These are phyloP conservation scores for Grosmannia clavigera DNA, from an alignment of 2,329 filamentous ascomycete species.

Conservation along the genomic window DNA sequence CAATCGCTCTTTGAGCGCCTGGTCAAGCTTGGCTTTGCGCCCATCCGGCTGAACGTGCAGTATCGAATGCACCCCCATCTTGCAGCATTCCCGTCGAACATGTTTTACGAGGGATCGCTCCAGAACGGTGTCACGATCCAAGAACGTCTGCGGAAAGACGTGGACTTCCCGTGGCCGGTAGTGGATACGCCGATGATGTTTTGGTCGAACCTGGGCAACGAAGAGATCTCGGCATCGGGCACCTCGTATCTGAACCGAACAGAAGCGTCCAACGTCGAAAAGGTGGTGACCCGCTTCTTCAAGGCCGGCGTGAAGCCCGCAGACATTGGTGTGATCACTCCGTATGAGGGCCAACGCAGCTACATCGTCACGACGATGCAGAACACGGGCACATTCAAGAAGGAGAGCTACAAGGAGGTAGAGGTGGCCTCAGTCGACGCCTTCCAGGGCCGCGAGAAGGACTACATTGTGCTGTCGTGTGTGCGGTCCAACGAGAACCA, in stretches of 20 bases:
- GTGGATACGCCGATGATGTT: constrained; percentile 98
- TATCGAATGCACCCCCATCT: constrained; percentile 99
- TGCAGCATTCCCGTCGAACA: constrained; percentile 95
- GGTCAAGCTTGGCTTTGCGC: constrained; percentile 78
- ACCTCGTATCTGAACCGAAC: constrained; percentile 97
- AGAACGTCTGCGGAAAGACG: constrained; percentile 77
- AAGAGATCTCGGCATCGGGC: constrained; percentile 95
- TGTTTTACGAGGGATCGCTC: constrained; percentile 97
- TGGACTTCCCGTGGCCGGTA: constrained; percentile 97
- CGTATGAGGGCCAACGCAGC: constrained; percentile 95
- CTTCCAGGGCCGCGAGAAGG: constrained; percentile 97
- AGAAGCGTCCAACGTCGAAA: constrained; percentile 94
- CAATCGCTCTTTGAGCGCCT: constrained; percentile 97
- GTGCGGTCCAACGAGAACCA: constrained; percentile 98
- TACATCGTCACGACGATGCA: constrained; percentile 99
- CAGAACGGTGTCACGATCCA: constrained; percentile 92
- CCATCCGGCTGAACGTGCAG: constrained; percentile 89
- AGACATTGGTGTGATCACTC: constrained; percentile 95
- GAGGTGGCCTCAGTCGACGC: constrained; percentile 97
- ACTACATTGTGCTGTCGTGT: constrained; percentile 95
- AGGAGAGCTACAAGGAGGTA: constrained; percentile 96
- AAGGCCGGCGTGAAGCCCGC: constrained; percentile 91
- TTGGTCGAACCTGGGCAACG: constrained; percentile 95
- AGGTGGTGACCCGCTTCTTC: constrained; percentile 97
- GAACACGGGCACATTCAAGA: constrained; percentile 91